Base-by-base conservation (phyloP, 352 stramenopile genomes). In the Phytophthora citricola region DNA sequence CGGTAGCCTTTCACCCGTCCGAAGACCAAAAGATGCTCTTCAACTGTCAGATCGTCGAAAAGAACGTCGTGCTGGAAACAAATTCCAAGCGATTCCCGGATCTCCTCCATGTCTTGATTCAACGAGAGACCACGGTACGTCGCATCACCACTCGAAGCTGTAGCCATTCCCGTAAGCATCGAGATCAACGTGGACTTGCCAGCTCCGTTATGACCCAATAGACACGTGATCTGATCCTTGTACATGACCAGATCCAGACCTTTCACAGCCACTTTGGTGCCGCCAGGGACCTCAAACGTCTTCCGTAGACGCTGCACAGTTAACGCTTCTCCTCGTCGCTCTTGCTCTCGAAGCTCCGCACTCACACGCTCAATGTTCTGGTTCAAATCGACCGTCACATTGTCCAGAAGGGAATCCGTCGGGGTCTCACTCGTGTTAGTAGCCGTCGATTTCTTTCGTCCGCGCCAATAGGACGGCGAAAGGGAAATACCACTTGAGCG, bases 401-500 rank as follows among this genome's bases (percentile, higher is more conserved):
- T 71, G 40, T 71, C 63, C 29, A 70, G 27, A 8, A 67, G 43
- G 3, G 48, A 45, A 40, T 63, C 44, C 5, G 55, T 48, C 7
- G 55, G 44, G 9, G 55, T 63, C 17, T 54, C 43, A 29, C 14
- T 41, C 8, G 15, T 44, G 26, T 17, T 45, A 1, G 32, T 6
- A 34, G 15, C 12, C 5, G 27, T 22, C 11, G 22, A 12, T 59
- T 56, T 50, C 38, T 58, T 50, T 1, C 57, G 52, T 5, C 29
- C 46, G 7, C 52, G 62, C 69, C 69, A 77, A 50, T 74, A 77
- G 8, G 66, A 73, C 3, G 77, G 77, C 7, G 81, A 90, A 14
- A 97, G 86, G 78, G 66, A 98, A 98, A 69, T 97, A 97, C 85
- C 90, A 98, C 12, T 94, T 95, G 45, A 90, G 69, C 0, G 76